Conservation (phyloP, 2,329 filamentous ascomycete species). For the Coniochaeta prunicola region DNA sequence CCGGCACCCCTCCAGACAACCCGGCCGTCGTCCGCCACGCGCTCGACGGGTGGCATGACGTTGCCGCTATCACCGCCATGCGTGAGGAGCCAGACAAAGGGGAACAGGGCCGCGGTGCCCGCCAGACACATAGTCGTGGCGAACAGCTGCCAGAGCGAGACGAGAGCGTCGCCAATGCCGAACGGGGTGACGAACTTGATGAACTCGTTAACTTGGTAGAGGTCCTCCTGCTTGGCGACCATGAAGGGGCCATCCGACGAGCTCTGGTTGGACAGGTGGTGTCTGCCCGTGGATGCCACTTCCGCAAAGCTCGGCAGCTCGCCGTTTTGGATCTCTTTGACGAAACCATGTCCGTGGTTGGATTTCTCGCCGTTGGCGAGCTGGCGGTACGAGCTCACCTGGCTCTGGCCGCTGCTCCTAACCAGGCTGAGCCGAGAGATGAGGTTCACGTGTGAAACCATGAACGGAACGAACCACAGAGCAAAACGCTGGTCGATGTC, state of each 20-base stretch:
- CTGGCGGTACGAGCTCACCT: background rate
- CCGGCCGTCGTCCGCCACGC: background rate
- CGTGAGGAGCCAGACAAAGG: background rate
- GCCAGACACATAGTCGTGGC: constrained; percentile 59
- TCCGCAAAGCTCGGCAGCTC: constrained; percentile 1
- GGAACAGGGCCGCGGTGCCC: constrained; percentile 33
- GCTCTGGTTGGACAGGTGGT: constrained; percentile 9
- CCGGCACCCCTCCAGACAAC: background rate
- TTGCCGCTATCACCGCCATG: background rate
- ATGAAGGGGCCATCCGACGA: constrained; percentile 46
- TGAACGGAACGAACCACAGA: constrained; percentile 71
- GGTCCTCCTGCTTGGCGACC: constrained; percentile 70
- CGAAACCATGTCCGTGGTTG: constrained; percentile 14
- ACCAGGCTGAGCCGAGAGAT: constrained; percentile 59
- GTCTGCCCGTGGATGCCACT: constrained; percentile 7
- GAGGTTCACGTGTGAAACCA: constrained; percentile 59
- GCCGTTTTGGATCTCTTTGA: constrained; percentile 8
- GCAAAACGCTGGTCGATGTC: constrained; percentile 68
- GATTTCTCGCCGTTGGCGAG: constrained; percentile 6
- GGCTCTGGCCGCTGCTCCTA: constrained; percentile 18
- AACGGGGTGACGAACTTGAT: constrained; percentile 61
- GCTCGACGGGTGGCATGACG: background rate
- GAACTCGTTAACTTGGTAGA: constrained; percentile 72
- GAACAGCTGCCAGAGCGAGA: constrained; percentile 35
- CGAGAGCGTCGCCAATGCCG: constrained; percentile 46